These are phyloP conservation scores for Gnetum montanum DNA, from an alignment of 75 land plant genomes.

Conservation along the genomic window DNA sequence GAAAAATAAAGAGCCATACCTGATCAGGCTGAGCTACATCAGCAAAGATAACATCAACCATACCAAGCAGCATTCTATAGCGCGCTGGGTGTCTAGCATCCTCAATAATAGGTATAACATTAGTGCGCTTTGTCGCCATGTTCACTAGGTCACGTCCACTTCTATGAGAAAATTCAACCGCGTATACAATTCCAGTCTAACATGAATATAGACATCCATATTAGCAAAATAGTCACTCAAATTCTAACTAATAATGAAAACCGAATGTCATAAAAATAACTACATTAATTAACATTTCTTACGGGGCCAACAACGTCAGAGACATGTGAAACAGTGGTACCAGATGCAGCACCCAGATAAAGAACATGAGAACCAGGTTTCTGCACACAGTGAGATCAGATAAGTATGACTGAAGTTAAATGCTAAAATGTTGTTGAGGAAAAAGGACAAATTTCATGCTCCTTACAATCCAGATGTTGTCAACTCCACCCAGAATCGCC, in stretches of 20 bases:
- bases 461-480: slow-evolving; percentile 87
- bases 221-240: slow-evolving; percentile 2
- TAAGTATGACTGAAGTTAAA: background rate
- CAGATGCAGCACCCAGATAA: slow-evolving; percentile 93
- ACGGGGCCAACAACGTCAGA: slow-evolving; percentile 94
- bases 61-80: slow-evolving; percentile 89
- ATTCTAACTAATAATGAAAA: background rate
- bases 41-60: slow-evolving; percentile 97
- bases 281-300: slow-evolving; percentile 18
- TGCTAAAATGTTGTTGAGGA: background rate
- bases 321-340: slow-evolving; percentile 88
- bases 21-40: slow-evolving; percentile 99
- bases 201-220: too few relatives aligned
- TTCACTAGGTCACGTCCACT: slow-evolving; percentile 93
- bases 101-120: slow-evolving; percentile 93
- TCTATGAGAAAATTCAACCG: slow-evolving; percentile 92
- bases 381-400: slow-evolving; percentile 16
- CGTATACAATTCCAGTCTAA: slow-evolving; percentile 83
- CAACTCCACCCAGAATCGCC: slow-evolving; percentile 90
- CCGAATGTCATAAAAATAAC: background rate
- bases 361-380: slow-evolving; percentile 78
- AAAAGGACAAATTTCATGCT: background rate
- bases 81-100: slow-evolving; percentile 87
- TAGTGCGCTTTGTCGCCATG: slow-evolving; percentile 95
- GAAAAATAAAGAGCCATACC: slow-evolving; percentile 24